Percentiles rank a stretch among this genome's conserved stretches.
Conservation (phyloP, 768 basidiomycete genomes). For the Sistotremastrum suecicum region DNA sequence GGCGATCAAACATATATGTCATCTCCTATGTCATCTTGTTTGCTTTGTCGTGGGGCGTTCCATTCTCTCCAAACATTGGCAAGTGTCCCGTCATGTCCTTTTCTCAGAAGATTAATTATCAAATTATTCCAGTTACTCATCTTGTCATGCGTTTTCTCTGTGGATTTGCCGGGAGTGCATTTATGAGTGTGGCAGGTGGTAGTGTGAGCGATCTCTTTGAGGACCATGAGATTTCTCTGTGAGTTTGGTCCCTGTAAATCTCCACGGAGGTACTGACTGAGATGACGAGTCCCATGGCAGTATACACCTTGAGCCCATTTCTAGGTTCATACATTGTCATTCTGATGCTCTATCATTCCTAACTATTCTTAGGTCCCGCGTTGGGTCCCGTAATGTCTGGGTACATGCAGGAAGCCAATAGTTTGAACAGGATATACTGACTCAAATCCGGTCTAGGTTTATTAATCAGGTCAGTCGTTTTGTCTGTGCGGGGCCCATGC, state of each 20-base stretch:
- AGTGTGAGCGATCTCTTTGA: slow-evolving; percentile 43
- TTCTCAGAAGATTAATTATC: too few relatives aligned
- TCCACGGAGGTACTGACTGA: too few relatives aligned
- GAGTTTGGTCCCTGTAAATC: slow-evolving; percentile 10
- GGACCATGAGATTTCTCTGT: slow-evolving; percentile 46
- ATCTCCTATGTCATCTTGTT: slow-evolving; percentile 48
- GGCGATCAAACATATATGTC: slow-evolving; percentile 49
- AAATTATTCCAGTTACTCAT: slow-evolving; percentile 29
- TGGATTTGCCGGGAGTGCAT: slow-evolving; percentile 41
- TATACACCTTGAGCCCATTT: slow-evolving; percentile 40
- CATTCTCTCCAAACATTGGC: slow-evolving; percentile 59
- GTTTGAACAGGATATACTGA: too few relatives aligned
- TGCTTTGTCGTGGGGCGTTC: slow-evolving; percentile 52
- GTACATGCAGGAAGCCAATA: slow-evolving; percentile 7
- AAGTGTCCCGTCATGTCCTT: slow-evolving; percentile 9
- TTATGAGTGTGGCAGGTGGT: slow-evolving; percentile 49
- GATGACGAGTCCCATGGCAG: slow-evolving; percentile 31
- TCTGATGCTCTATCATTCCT: too few relatives aligned
- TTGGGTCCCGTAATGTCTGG: slow-evolving; percentile 28
- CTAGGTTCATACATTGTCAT: slow-evolving; percentile 25
- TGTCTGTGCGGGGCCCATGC: too few relatives aligned
- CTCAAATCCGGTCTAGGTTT: slow-evolving; percentile 19
- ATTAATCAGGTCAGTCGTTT: slow-evolving; percentile 44
- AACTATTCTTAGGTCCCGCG: too few relatives aligned
- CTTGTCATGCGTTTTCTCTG: slow-evolving; percentile 49